These are phyloP conservation scores for Penicillium paxilli DNA, from an alignment of 495 filamentous ascomycete species.

Conservation along the genomic window DNA sequence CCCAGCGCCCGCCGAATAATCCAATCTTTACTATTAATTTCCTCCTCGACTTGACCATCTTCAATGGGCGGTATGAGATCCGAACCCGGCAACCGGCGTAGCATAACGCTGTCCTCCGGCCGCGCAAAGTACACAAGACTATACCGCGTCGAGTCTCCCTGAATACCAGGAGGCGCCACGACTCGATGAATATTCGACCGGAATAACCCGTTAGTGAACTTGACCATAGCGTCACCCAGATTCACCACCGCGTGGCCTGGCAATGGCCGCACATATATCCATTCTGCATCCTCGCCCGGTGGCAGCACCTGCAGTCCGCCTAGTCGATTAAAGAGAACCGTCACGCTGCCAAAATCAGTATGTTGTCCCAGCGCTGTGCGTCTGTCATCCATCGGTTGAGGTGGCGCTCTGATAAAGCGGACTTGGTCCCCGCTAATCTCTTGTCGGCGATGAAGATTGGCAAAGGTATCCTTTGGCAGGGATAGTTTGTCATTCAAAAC, in stretches of 20 bases:
- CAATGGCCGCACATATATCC: constrained; percentile 61
- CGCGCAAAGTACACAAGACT: constrained; percentile 64
- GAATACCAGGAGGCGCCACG: constrained; percentile 54
- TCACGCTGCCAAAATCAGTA: constrained; percentile 56
- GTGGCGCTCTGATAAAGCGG: constrained; percentile 53
- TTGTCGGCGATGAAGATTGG: constrained; percentile 49
- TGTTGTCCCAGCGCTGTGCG: constrained; percentile 49
- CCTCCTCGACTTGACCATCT: constrained; percentile 38
- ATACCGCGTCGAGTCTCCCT: constrained; percentile 51
- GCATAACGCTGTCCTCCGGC: constrained; percentile 55
- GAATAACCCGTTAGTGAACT: constrained; percentile 61
- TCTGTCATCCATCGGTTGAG: constrained; percentile 40
- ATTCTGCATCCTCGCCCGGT: constrained; percentile 47
- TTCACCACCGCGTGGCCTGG: constrained; percentile 62
- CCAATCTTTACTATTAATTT: constrained; percentile 50
- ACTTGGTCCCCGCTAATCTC: constrained; percentile 57
- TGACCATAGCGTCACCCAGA: constrained; percentile 64
- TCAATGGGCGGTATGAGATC: constrained; percentile 28
- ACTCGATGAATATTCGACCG: constrained; percentile 66
- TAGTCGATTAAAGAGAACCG: constrained; percentile 60
- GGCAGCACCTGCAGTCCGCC: constrained; percentile 59
- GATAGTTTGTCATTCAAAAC: constrained; percentile 51
- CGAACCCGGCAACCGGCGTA: constrained; percentile 47
- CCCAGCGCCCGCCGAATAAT: constrained; percentile 45
- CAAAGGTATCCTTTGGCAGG: constrained; percentile 48